Conservation (phyloP, 2,329 filamentous ascomycete species). For the Calonectria montana region DNA sequence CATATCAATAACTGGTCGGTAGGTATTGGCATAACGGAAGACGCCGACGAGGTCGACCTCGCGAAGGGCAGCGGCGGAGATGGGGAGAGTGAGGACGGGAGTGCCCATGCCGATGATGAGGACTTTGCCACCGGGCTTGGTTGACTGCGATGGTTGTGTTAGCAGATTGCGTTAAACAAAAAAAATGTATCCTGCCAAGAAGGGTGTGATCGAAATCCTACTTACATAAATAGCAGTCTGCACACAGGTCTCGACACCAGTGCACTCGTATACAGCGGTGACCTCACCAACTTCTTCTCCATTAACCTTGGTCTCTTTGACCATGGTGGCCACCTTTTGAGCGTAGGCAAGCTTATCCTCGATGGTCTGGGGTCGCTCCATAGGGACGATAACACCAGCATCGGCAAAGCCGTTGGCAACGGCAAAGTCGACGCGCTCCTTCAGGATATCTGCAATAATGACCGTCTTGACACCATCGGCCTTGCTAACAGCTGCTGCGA, state of each 20-base stretch:
- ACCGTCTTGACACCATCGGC: conserved; percentile 57
- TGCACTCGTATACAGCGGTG: conserved; percentile 80
- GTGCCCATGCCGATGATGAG: conserved; percentile 80
- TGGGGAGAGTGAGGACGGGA: conserved; percentile 75
- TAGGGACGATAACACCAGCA: conserved; percentile 61
- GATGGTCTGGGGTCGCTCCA: conserved; percentile 59
- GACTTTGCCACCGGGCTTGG: conserved; percentile 75
- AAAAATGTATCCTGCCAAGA: neutral
- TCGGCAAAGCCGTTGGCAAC: conserved; percentile 67
- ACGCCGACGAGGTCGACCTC: conserved; percentile 79
- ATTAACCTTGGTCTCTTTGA: conserved; percentile 50
- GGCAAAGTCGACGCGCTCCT: conserved; percentile 68
- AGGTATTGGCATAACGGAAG: conserved; percentile 82
- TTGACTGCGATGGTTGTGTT: conserved; percentile 52
- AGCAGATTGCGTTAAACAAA: neutral
- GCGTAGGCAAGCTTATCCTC: conserved; percentile 65
- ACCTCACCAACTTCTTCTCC: conserved; percentile 70
- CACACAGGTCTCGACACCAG: conserved; percentile 80
- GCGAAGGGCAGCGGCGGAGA: conserved; percentile 74
- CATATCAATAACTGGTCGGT: conserved; percentile 66
- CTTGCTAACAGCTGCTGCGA: conserved; percentile 69
- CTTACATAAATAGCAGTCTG: conserved; percentile 78
- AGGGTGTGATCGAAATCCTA: conserved; percentile 13
- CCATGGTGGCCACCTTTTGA: conserved; percentile 58
- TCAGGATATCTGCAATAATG: conserved; percentile 67